These are phyloP conservation scores for Bolboschoenoplectus hybrid DNA, from an alignment of 202 grass and related monocot genomes.

Conservation along the genomic window DNA sequence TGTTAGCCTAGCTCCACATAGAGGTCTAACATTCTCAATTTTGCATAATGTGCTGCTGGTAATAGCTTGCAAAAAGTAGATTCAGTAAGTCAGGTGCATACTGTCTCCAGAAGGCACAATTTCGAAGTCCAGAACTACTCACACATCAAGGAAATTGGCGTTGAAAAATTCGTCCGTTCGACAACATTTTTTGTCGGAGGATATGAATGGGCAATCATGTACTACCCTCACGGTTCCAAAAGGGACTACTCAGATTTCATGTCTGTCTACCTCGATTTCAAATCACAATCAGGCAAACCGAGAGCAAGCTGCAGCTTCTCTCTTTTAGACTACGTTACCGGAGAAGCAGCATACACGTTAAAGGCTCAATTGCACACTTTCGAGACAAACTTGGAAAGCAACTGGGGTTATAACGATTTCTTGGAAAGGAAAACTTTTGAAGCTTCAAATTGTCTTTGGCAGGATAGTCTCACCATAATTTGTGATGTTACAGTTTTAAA, in stretches of 20 bases:
- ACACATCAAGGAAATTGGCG: slow-evolving; percentile 76
- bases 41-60: background rate
- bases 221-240: slow-evolving; percentile 70
- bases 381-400: background rate
- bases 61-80: background rate
- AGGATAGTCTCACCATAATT: too few relatives aligned
- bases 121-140: slow-evolving; percentile 89
- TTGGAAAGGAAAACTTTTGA: too few relatives aligned
- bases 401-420: too few relatives aligned
- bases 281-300: background rate
- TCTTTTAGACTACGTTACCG: background rate
- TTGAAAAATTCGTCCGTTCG: slow-evolving; percentile 71
- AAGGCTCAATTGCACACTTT: background rate
- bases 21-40: background rate
- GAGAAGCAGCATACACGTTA: background rate
- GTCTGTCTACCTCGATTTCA: too few relatives aligned
- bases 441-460: too few relatives aligned
- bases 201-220: slow-evolving; percentile 81
- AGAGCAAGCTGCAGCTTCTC: background rate
- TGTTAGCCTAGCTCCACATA: background rate
- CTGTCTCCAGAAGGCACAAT: slow-evolving; percentile 63
- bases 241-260: too few relatives aligned
- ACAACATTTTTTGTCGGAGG: slow-evolving; percentile 73
- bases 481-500: background rate
- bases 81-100: slow-evolving; percentile 3